phyloP scores from a whole-genome alignment of 2,329 filamentous ascomycete species.

The Trichoderma asperellum region DNA sequence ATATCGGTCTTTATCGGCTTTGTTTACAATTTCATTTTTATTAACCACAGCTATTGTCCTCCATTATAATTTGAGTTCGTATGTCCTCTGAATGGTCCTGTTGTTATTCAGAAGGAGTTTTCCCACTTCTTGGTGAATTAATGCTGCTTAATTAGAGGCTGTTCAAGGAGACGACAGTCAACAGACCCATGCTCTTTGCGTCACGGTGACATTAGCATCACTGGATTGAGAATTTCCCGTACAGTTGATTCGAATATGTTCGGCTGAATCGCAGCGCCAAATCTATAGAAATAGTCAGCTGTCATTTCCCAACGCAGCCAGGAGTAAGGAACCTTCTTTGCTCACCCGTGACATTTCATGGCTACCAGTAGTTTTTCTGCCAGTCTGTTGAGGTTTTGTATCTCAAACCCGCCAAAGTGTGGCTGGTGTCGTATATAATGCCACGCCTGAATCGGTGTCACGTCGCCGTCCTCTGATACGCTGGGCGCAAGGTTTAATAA shows the following conservation, averaged over 20 bases:
- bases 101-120: background rate
- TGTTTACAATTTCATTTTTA: background rate
- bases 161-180: no score
- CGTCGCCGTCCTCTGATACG: slow-evolving; percentile 40
- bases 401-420: slow-evolving; percentile 39
- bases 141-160: background rate
- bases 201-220: background rate
- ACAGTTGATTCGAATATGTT: slow-evolving; percentile 7
- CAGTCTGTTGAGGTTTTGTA: slow-evolving; percentile 36
- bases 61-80: background rate
- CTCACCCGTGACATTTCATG: slow-evolving; percentile 45
- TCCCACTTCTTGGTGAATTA: background rate
- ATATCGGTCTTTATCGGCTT: no score
- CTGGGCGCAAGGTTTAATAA: slow-evolving; percentile 34
- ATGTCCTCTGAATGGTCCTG: background rate
- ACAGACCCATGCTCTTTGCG: background rate
- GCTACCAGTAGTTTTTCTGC: slow-evolving; percentile 37
- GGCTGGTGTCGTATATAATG: slow-evolving; percentile 41
- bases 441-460: slow-evolving; percentile 48
- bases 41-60: background rate
- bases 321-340: background rate
- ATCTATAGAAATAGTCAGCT: slow-evolving; percentile 4
- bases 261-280: slow-evolving; percentile 18
- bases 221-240: background rate
- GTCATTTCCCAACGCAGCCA: background rate